Conservation (phyloP, 2,329 filamentous ascomycete genomes). For the Cryoendolithus antarcticus region DNA sequence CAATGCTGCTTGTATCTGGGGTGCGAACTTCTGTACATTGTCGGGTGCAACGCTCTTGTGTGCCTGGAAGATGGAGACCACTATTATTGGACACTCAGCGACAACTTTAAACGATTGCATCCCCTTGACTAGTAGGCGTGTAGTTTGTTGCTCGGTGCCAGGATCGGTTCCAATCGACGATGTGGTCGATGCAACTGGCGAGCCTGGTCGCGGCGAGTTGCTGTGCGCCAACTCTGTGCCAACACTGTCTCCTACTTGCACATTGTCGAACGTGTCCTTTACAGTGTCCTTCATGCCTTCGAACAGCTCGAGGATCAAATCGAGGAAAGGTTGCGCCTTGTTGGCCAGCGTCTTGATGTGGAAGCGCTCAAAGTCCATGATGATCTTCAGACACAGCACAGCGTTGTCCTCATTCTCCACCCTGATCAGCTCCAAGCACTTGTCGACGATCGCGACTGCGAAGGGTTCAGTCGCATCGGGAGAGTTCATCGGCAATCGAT, state of each 20-base stretch:
- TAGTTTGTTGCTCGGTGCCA: slow-evolving; percentile 62
- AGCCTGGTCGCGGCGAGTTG: slow-evolving; percentile 79
- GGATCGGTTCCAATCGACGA: slow-evolving; percentile 48
- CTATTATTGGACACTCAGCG: slow-evolving; percentile 95
- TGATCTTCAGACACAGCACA: slow-evolving; percentile 93
- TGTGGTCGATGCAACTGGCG: slow-evolving; percentile 68
- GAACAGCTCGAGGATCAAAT: slow-evolving; percentile 90
- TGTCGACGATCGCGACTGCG: slow-evolving; percentile 76
- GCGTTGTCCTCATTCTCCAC: slow-evolving; percentile 98
- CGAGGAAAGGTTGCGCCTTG: slow-evolving; percentile 80
- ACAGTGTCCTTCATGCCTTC: slow-evolving; percentile 90
- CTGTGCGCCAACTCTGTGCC: slow-evolving; percentile 35
- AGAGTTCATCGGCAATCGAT: slow-evolving; percentile 66
- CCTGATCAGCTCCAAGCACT: slow-evolving; percentile 76
- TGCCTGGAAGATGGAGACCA: slow-evolving; percentile 94
- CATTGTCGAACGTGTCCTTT: slow-evolving; percentile 84
- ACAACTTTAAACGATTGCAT: slow-evolving; percentile 99
- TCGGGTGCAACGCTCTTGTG: slow-evolving; percentile 66
- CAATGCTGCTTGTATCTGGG: slow-evolving; percentile 82
- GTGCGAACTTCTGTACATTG: slow-evolving; percentile 87
- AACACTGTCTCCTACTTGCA: slow-evolving; percentile 48
- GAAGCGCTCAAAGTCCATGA: slow-evolving; percentile 91
- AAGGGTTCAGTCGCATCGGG: slow-evolving; percentile 63
- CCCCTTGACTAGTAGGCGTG: slow-evolving; percentile 70
- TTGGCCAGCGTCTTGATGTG: slow-evolving; percentile 70